Conservation (phyloP, 768 basidiomycete genomes). For the Candolleomyces eurysporus region DNA sequence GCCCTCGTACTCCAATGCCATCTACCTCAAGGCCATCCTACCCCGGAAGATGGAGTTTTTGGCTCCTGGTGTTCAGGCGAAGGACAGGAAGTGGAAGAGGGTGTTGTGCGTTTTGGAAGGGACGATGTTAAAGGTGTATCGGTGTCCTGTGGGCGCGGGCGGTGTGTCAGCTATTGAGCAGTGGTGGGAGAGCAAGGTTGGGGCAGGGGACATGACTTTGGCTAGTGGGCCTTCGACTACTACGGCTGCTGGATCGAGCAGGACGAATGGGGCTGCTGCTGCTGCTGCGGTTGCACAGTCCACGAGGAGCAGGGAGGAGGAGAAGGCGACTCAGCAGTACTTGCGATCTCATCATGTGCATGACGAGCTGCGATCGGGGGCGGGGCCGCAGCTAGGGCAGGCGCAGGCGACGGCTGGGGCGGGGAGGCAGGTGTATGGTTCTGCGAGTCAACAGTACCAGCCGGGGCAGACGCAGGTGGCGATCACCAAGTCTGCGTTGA, state of each 20-base stretch:
- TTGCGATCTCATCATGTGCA: neutral
- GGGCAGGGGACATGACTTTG: slow-evolving; percentile 57
- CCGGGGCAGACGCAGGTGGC: neutral
- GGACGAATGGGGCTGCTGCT: slow-evolving; percentile 17
- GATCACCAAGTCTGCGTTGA: slow-evolving; percentile 36
- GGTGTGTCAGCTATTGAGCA: slow-evolving; percentile 58
- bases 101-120: slow-evolving; percentile 90
- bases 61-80: slow-evolving; percentile 80
- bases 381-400: slow-evolving; percentile 8
- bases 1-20: slow-evolving; percentile 77
- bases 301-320: slow-evolving; percentile 15
- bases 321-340: slow-evolving; percentile 9
- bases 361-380: neutral
- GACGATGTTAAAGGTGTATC: slow-evolving; percentile 81
- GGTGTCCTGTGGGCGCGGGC: slow-evolving; percentile 38
- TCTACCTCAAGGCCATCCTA: slow-evolving; percentile 79
- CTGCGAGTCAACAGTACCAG: neutral
- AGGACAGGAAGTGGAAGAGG: slow-evolving; percentile 89
- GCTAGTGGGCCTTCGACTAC: slow-evolving; percentile 17
- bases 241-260: slow-evolving; percentile 18
- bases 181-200: slow-evolving; percentile 79
- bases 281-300: slow-evolving; percentile 21
- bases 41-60: slow-evolving; percentile 93
- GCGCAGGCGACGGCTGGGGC: slow-evolving; percentile 4
- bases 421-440: neutral